phyloP scores from a whole-genome alignment of 345 rosid genomes.

The Chamaenerion angustifolium region DNA sequence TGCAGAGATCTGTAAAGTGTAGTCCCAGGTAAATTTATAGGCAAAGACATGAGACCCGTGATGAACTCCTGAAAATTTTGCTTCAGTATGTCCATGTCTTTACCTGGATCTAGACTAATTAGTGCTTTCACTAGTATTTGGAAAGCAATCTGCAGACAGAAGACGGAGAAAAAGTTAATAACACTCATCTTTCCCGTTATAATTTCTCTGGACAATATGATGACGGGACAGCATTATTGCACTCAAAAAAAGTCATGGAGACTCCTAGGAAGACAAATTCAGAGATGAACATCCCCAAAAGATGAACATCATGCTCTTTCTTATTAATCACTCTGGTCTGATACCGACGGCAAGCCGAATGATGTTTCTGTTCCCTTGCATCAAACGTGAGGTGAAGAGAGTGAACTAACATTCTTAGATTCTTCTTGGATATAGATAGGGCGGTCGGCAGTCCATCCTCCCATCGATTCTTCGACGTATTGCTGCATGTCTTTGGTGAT shows the following conservation, averaged over 20 bases:
- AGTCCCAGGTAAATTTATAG: constrained; percentile 74
- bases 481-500: constrained; percentile 65
- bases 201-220: constrained; percentile 24
- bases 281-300: too few species aligned
- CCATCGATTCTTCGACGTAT: constrained; percentile 59
- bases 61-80: constrained; percentile 72
- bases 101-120: constrained; percentile 80
- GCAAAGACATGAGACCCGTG: constrained; percentile 84
- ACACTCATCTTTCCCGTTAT: too few species aligned
- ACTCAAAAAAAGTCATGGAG: not conserved
- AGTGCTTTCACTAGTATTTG: constrained; percentile 78
- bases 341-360: too few species aligned
- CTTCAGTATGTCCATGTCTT: constrained; percentile 55
- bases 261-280: too few species aligned
- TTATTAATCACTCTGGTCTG: too few species aligned
- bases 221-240: constrained; percentile 21
- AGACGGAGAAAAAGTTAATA: not conserved
- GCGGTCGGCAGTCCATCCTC: constrained; percentile 46
- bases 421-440: constrained; percentile 72
- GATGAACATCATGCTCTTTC: too few species aligned
- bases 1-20: constrained; percentile 80
- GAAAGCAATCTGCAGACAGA: constrained; percentile 67
- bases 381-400: too few species aligned
- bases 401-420: constrained; percentile 42
- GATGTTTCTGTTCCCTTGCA: too few species aligned